Base-by-base conservation (phyloP, 108 stramenopile species). In the Cyclotella cryptica region DNA sequence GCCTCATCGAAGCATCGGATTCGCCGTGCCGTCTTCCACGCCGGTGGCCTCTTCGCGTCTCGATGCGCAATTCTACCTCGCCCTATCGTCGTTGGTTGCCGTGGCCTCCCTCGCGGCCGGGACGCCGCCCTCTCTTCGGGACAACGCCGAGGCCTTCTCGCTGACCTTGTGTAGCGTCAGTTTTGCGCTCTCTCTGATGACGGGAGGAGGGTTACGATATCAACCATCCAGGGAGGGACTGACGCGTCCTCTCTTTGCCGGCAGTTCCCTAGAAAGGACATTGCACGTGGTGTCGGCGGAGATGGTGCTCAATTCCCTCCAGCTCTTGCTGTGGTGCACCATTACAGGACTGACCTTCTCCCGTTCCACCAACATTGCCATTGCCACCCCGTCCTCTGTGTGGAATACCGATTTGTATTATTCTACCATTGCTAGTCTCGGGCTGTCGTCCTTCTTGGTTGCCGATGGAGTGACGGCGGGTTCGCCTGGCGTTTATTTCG, bases 341-440 rank as follows among this genome's bases (percentile, higher is more conserved):
- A 24, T 30, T 24, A 26, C 24, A 6, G 64, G 21, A 21, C 5
- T 65, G 43, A 13, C 24, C 0, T 26, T 46, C 10, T 51, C 49
- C 49, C 12, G 19, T 3, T 19, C 43, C 10, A 1, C 64, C 1
- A 0, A 1, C 1, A 10, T 45, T 65, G 64, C 41, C 8, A 44
- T 35, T 43, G 64, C 17, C 15, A 24, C 64, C 0, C 43, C 64
- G 10, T 65, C 64, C 10, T 17, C 4, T 22, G 45, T 65, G 3
- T 65, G 64, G 64, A 65, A 65, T 65, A 45, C 21, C 10, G 45
- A 65, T 65, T 65, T 65, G 24, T 65, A 44, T 21, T 65, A 45
- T 45, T 65, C 64, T 4, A 45, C 43, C 8, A 10, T 65, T 41
- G 14, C 22, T 0, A 21, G 43, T 24, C 43, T 65, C 8, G 43